Conservation (phyloP, 371 early-diverging fungal genomes). For the Mortierella sp. region DNA sequence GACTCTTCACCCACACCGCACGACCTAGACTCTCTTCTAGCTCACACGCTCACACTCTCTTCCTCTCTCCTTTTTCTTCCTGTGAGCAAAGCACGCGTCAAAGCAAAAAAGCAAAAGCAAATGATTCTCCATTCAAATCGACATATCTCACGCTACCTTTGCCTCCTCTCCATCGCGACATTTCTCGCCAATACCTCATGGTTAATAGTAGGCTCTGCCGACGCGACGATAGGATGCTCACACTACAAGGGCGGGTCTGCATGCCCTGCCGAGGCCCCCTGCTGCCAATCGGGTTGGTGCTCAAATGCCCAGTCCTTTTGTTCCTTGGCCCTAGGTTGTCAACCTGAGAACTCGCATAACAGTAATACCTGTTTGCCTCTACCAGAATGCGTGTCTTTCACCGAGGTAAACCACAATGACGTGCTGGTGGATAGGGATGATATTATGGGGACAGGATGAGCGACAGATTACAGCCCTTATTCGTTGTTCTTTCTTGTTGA, state of each 20-base stretch:
- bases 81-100: not conserved
- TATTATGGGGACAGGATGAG: too few relatives aligned
- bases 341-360: conserved; percentile 66
- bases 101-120: not conserved
- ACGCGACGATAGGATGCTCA: conserved; percentile 30
- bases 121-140: not conserved
- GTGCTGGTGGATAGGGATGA: not conserved
- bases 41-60: too few relatives aligned
- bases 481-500: not conserved
- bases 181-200: not conserved
- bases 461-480: too few relatives aligned
- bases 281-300: conserved; percentile 54
- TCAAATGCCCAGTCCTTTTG: conserved; percentile 54
- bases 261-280: conserved; percentile 51
- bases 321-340: conserved; percentile 61
- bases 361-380: conserved; percentile 63
- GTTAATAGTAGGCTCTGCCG: not conserved
- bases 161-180: not conserved
- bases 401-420: conserved; percentile 32
- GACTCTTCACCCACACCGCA: too few relatives aligned
- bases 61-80: too few relatives aligned
- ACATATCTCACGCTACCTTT: not conserved
- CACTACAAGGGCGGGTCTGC: conserved; percentile 42
- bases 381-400: conserved; percentile 64
- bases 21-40: too few relatives aligned